phyloP scores from a whole-genome alignment of 495 filamentous ascomycete genomes.

The Talaromyces stipitatus region DNA sequence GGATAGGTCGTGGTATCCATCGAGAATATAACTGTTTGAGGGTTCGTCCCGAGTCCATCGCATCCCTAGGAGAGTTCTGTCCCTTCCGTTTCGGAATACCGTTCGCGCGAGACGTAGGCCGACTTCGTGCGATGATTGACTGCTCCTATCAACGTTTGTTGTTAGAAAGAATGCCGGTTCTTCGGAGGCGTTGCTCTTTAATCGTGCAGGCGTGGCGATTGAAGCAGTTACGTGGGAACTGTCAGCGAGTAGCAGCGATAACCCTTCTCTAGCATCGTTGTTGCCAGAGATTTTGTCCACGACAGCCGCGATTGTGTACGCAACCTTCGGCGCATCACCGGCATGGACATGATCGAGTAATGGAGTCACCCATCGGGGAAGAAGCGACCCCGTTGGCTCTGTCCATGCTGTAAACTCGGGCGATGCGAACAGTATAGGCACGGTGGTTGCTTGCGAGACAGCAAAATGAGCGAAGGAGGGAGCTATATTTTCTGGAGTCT shows the following conservation, averaged over 20 bases:
- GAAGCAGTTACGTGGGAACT: constrained; percentile 24
- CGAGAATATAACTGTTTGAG: constrained; percentile 15
- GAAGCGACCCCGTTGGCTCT: constrained; percentile 23
- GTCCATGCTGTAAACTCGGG: constrained; percentile 35
- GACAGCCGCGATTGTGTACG: constrained; percentile 27
- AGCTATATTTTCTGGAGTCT: constrained; percentile 13
- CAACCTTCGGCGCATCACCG: background rate
- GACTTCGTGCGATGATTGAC: constrained; percentile 18
- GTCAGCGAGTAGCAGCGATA: constrained; percentile 25
- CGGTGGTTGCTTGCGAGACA: constrained; percentile 7
- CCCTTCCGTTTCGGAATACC: constrained; percentile 61
- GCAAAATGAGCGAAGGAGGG: constrained; percentile 8
- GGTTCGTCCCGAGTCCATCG: constrained; percentile 38
- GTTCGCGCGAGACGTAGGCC: constrained; percentile 68
- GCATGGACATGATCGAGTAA: constrained; percentile 9
- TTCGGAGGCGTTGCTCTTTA: constrained; percentile 22
- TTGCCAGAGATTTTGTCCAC: constrained; percentile 27
- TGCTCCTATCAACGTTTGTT: background rate
- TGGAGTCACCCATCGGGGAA: constrained; percentile 22
- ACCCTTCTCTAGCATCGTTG: constrained; percentile 16
- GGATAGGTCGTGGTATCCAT: constrained; percentile 22
- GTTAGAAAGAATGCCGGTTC: constrained; percentile 29
- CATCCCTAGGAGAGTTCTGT: constrained; percentile 51
- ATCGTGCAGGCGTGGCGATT: constrained; percentile 18
- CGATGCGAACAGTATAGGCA: constrained; percentile 30